A percentile compares a stretch with the other conserved stretches of the same genome.
Evolutionary conservation across 1,139 yeast species (phyloP).

Genomic region (Candida tetrigidarum): DNA sequence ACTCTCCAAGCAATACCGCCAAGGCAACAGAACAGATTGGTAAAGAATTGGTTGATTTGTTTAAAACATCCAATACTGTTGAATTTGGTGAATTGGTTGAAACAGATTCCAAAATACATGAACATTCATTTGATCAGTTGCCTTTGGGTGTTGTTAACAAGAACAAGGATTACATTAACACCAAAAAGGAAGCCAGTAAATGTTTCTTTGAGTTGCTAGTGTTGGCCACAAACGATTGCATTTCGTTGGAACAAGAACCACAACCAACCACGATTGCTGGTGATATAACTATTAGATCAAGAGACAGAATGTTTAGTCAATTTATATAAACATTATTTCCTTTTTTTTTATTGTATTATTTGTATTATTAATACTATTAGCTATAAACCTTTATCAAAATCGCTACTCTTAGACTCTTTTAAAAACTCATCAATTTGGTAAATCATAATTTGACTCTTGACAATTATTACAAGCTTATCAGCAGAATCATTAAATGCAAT

Average conservation of each 20-base stretch:
- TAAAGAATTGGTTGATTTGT: conserved; percentile 44
- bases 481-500: conserved; percentile 27
- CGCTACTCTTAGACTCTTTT: conserved; percentile 4
- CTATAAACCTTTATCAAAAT: conserved; percentile 17
- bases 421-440: conserved; percentile 12
- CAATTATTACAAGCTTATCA: conserved; percentile 17
- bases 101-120: conserved; percentile 33
- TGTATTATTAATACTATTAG: no score
- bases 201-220: conserved; percentile 85
- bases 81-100: conserved; percentile 48
- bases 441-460: conserved; percentile 7
- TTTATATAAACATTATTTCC: conserved; percentile 34
- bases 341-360: no score
- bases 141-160: conserved; percentile 36
- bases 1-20: conserved; percentile 19
- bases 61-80: conserved; percentile 24
- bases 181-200: conserved; percentile 67
- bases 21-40: conserved; percentile 63
- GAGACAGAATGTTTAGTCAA: conserved; percentile 49
- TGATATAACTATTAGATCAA: conserved; percentile 57
- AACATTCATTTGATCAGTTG: conserved; percentile 15
- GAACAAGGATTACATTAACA: conserved; percentile 29
- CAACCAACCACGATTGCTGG: conserved; percentile 52
- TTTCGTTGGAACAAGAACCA: conserved; percentile 58
- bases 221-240: conserved; percentile 77